Evolutionary conservation across 208 protist species (phyloP).

Genomic region (Leishmania tropica): DNA sequence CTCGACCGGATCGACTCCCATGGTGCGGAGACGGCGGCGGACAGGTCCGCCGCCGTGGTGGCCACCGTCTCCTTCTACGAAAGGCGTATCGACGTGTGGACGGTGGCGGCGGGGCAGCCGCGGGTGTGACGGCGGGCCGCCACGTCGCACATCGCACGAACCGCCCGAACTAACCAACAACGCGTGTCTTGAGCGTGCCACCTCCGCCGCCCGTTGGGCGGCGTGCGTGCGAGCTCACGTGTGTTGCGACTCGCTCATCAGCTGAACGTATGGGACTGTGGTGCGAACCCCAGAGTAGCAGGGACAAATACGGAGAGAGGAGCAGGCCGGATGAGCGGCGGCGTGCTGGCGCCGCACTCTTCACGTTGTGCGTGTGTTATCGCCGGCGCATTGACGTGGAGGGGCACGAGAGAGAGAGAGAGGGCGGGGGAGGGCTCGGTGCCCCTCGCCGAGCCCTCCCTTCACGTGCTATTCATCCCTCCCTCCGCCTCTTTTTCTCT

Average conservation of each 20-base stretch:
- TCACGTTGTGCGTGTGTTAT: background rate
- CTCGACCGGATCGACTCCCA: background rate
- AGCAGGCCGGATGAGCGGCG: background rate
- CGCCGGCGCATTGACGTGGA: background rate
- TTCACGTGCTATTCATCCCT: background rate
- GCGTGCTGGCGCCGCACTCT: background rate
- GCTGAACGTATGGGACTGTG: background rate
- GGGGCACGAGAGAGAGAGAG: background rate
- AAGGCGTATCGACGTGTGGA: conserved; percentile 64
- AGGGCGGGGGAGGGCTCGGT: background rate
- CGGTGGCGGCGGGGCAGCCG: conserved; percentile 12
- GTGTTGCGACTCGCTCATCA: background rate
- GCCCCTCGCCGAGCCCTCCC: background rate
- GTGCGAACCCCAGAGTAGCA: background rate
- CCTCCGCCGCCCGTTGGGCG: background rate
- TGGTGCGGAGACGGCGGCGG: background rate
- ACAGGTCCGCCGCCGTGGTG: conserved; percentile 19
- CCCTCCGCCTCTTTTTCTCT: background rate
- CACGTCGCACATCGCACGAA: background rate
- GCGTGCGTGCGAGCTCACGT: background rate
- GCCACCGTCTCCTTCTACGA: conserved; percentile 87
- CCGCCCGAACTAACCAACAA: background rate
- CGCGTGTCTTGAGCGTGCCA: background rate
- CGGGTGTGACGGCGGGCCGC: background rate
- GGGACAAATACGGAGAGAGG: background rate